phyloP scores from a whole-genome alignment of 768 basidiomycete species.

The Boletus tylopilopsis region DNA sequence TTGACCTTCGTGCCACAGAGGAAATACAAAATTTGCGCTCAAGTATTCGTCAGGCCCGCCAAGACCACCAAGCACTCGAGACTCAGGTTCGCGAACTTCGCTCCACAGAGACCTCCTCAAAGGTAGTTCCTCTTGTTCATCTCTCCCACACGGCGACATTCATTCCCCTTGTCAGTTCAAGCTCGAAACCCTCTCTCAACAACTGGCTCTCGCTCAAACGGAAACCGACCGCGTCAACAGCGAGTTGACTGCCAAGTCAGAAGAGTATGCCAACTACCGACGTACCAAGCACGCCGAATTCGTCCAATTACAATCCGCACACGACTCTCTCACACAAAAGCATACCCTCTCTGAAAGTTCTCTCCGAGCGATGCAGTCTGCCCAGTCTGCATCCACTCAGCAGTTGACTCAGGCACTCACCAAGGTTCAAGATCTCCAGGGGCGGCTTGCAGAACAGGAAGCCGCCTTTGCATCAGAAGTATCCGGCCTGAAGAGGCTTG shows the following conservation, averaged over 20 bases:
- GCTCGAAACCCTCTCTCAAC: slow-evolving; percentile 77
- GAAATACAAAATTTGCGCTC: slow-evolving; percentile 66
- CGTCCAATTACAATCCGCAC: slow-evolving; percentile 67
- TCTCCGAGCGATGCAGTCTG: slow-evolving; percentile 68
- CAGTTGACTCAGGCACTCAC: slow-evolving; percentile 76
- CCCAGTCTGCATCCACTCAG: slow-evolving; percentile 66
- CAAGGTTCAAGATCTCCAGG: slow-evolving; percentile 69
- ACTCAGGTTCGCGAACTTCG: slow-evolving; percentile 67
- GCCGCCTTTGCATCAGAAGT: slow-evolving; percentile 78
- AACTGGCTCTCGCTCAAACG: slow-evolving; percentile 69
- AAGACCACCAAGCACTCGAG: slow-evolving; percentile 67
- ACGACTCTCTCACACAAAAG: slow-evolving; percentile 69
- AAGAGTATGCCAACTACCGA: slow-evolving; percentile 81
- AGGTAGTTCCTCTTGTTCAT: slow-evolving; percentile 39
- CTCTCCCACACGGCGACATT: neutral
- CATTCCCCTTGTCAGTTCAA: slow-evolving; percentile 58
- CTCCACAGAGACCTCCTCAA: slow-evolving; percentile 72
- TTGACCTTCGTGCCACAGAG: slow-evolving; percentile 39
- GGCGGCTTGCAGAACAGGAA: slow-evolving; percentile 82
- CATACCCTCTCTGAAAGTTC: slow-evolving; percentile 63
- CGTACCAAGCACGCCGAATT: slow-evolving; percentile 79
- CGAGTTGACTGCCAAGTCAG: slow-evolving; percentile 69
- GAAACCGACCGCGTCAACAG: slow-evolving; percentile 70
- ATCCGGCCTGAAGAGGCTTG: slow-evolving; percentile 66
- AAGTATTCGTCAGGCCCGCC: slow-evolving; percentile 70